Conservation (phyloP, 2,329 filamentous ascomycete species). For the Didymella arachidicola region DNA sequence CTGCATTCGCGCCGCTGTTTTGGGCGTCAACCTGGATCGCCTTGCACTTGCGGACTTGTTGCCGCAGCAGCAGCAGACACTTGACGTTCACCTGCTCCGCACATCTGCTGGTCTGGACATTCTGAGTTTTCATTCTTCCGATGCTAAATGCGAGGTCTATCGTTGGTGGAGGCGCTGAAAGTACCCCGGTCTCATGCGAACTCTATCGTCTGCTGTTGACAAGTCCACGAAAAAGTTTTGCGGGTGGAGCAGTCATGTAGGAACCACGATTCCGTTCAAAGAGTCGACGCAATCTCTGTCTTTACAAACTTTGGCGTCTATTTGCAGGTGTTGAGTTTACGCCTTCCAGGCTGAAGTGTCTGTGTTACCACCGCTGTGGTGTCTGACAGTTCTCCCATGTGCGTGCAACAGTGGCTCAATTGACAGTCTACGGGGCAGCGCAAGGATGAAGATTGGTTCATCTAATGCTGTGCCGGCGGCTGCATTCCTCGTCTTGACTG, state of each 20-base stretch:
- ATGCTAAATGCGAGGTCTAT: constrained; percentile 24
- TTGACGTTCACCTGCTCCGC: constrained; percentile 17
- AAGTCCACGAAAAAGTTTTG: constrained; percentile 22
- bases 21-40: constrained; percentile 21
- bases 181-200: constrained; percentile 23
- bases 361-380: constrained; percentile 31
- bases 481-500: constrained; percentile 28
- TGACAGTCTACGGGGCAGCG: constrained; percentile 37
- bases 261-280: constrained; percentile 29
- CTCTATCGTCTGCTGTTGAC: constrained; percentile 18
- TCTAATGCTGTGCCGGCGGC: constrained; percentile 24
- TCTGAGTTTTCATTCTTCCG: constrained; percentile 32
- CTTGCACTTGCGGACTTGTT: constrained; percentile 21
- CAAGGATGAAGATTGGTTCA: constrained; percentile 27
- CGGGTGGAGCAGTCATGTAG: constrained; percentile 35
- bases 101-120: constrained; percentile 20
- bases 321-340: constrained; percentile 14
- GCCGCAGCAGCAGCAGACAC: constrained; percentile 25
- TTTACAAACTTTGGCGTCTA: constrained; percentile 11
- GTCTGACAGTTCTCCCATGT: constrained; percentile 31
- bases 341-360: constrained; percentile 15
- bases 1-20: constrained; percentile 28
- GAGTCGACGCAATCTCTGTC: constrained; percentile 8
- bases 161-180: constrained; percentile 34
- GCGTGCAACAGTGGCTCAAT: constrained; percentile 35